Evolutionary conservation across 371 early-diverging fungal species (phyloP).

Genomic region (Cokeromyces recurvatus): DNA sequence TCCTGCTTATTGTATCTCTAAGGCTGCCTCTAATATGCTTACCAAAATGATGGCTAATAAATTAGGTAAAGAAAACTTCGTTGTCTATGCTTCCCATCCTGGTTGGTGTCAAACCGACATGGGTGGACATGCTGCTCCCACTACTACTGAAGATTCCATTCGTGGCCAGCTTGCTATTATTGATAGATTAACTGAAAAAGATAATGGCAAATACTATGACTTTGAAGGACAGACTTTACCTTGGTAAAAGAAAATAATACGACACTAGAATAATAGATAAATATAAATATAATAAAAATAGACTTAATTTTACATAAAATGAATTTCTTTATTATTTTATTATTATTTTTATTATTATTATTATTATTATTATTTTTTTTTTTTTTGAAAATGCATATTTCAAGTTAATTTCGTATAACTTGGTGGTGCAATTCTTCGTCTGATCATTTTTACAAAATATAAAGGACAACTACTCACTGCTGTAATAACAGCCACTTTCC

Average conservation of each 20-base stretch:
- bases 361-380: no score
- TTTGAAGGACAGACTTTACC: constrained; percentile 9
- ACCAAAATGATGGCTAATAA: constrained; percentile 9
- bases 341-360: background rate
- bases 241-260: constrained; percentile 17
- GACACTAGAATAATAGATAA: no score
- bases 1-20: constrained; percentile 17
- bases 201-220: constrained; percentile 8
- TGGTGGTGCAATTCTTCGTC: constrained; percentile 73
- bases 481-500: constrained; percentile 91
- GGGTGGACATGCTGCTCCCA: constrained; percentile 9
- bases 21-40: constrained; percentile 18
- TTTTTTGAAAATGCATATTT: no score
- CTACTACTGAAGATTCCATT: constrained; percentile 6
- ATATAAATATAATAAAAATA: no score
- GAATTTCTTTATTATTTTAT: background rate
- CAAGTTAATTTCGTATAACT: constrained; percentile 65
- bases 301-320: no score
- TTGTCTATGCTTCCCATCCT: constrained; percentile 17
- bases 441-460: constrained; percentile 68
- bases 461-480: constrained; percentile 83
- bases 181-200: constrained; percentile 1
- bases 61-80: constrained; percentile 14
- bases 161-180: constrained; percentile 5
- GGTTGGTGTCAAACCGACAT: constrained; percentile 23